Conservation (phyloP, 108 stramenopile species). For the Mayamaea pseudoterrestris region DNA sequence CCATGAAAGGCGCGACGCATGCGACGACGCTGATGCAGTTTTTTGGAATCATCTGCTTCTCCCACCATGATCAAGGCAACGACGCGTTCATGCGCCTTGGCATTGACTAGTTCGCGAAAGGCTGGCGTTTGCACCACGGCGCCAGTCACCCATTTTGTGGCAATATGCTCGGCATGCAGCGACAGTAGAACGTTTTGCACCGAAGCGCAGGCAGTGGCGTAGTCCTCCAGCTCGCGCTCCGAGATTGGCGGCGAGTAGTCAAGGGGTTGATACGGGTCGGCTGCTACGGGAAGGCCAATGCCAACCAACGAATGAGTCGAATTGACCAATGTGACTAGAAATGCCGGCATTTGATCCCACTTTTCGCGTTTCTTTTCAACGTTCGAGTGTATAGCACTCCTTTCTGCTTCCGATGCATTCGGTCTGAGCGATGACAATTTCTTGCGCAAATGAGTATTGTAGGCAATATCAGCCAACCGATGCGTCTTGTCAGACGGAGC, state of each 20-base stretch:
- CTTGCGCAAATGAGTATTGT: slow-evolving; percentile 28
- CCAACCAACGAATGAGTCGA: slow-evolving; percentile 1
- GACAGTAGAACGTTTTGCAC: slow-evolving; percentile 54
- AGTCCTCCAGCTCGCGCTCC: slow-evolving; percentile 58
- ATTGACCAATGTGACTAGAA: slow-evolving; percentile 49
- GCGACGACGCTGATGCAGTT: background rate
- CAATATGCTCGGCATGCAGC: slow-evolving; percentile 55
- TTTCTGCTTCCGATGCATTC: slow-evolving; percentile 5
- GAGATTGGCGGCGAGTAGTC: slow-evolving; percentile 41
- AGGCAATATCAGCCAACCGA: slow-evolving; percentile 44
- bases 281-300: too few relatives aligned
- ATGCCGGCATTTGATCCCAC: slow-evolving; percentile 57
- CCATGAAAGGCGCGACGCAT: background rate
- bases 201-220: slow-evolving; percentile 59
- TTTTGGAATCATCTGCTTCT: background rate
- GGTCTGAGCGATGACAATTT: too few relatives aligned
- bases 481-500: slow-evolving; percentile 26
- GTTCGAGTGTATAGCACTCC: slow-evolving; percentile 14
- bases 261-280: slow-evolving; percentile 20
- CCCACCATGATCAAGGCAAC: slow-evolving; percentile 68
- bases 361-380: slow-evolving; percentile 38
- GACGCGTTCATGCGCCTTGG: slow-evolving; percentile 35
- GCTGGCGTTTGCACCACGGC: slow-evolving; percentile 49
- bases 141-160: slow-evolving; percentile 63
- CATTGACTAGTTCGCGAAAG: slow-evolving; percentile 47